Evolutionary conservation across 2,329 filamentous ascomycete species (phyloP).

Genomic region (Coniochaeta sp.): DNA sequence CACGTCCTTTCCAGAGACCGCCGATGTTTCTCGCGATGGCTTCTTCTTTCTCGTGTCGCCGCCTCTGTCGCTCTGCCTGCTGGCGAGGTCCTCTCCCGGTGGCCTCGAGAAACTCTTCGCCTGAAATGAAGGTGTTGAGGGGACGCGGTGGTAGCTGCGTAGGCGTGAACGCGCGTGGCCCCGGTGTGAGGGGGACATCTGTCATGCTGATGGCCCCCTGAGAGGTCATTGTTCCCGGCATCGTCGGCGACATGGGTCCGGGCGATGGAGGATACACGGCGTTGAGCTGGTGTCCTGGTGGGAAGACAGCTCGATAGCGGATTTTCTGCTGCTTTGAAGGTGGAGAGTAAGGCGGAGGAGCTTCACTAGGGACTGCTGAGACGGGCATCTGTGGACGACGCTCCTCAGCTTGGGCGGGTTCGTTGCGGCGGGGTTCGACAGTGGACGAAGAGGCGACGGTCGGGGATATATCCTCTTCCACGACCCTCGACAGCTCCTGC

Average conservation of each 20-base stretch:
- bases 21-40: conserved; percentile 47
- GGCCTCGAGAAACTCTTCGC: conserved; percentile 33
- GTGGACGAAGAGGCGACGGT: conserved; percentile 5
- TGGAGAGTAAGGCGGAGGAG: conserved; percentile 51
- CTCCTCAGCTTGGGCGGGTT: conserved; percentile 15
- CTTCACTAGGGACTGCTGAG: conserved; percentile 22
- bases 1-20: conserved; percentile 58
- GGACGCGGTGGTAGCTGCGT: conserved; percentile 33
- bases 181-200: conserved; percentile 44
- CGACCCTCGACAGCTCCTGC: conserved; percentile 2
- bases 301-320: conserved; percentile 51
- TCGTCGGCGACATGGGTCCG: conserved; percentile 53
- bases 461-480: conserved; percentile 9
- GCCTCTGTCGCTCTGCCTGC: conserved; percentile 42
- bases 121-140: conserved; percentile 36
- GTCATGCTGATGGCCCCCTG: conserved; percentile 54
- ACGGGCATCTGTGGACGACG: conserved; percentile 8
- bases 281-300: conserved; percentile 42
- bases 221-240: conserved; percentile 55
- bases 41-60: conserved; percentile 60
- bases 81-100: conserved; percentile 28
- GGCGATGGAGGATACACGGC: conserved; percentile 49
- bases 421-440: not conserved
- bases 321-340: conserved; percentile 30
- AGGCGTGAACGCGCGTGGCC: conserved; percentile 20